Percentiles rank a stretch among this genome's conserved stretches.
These are phyloP conservation scores for Hyphopichia burtonii DNA, from an alignment of 1,139 yeast genomes.

Conservation along the genomic window DNA sequence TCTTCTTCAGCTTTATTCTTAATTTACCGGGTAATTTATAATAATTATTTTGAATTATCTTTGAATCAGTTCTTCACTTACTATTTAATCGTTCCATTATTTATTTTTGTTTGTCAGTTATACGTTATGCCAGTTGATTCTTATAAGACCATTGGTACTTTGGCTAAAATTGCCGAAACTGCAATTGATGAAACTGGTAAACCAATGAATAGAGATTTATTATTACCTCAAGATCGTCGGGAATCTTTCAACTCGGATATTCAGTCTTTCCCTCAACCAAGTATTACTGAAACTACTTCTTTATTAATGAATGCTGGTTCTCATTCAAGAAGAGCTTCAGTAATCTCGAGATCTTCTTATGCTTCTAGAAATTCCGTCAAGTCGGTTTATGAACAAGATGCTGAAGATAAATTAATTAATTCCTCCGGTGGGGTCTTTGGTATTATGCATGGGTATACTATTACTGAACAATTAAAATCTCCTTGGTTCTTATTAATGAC, in stretches of 20 bases:
- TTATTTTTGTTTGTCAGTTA: conserved; percentile 70
- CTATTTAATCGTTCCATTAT: conserved; percentile 70
- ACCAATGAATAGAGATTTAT: conserved; percentile 43
- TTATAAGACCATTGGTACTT: conserved; percentile 67
- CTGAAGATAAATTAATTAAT: conserved; percentile 53
- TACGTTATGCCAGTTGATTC: conserved; percentile 77
- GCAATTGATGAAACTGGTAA: conserved; percentile 65
- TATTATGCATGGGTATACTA: conserved; percentile 66
- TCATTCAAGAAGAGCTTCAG: conserved; percentile 35
- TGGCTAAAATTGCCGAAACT: conserved; percentile 67
- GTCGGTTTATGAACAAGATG: conserved; percentile 64
- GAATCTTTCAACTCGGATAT: conserved; percentile 1
- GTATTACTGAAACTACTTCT: conserved; percentile 42
- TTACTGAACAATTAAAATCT: conserved; percentile 63
- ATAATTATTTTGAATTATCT: conserved; percentile 31
- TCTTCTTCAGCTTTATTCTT: conserved; percentile 47
- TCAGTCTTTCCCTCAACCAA: conserved; percentile 27
- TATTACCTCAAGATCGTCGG: conserved; percentile 34
- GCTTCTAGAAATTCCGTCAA: conserved; percentile 38
- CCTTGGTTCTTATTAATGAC: conserved; percentile 82
- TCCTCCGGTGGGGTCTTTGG: conserved; percentile 81
- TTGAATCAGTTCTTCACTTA: conserved; percentile 59
- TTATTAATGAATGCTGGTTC: conserved; percentile 40
- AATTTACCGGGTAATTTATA: conserved; percentile 62
- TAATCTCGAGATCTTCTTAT: conserved; percentile 30